phyloP scores from a whole-genome alignment of 2,329 filamentous ascomycete genomes.

The Fusarium tuaranense region DNA sequence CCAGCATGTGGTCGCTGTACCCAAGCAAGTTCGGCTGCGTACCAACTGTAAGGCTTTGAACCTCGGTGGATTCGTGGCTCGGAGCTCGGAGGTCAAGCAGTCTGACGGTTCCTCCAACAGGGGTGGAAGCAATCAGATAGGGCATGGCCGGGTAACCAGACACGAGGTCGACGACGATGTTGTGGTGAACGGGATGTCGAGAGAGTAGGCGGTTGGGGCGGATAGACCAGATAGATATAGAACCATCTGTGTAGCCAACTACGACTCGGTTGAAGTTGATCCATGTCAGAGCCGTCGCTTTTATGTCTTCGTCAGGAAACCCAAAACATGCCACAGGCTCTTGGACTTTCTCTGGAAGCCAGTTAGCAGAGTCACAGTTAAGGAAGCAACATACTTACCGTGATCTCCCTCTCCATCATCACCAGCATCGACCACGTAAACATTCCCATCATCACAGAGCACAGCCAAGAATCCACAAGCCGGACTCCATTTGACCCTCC shows the following conservation, averaged over 20 bases:
- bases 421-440: conserved; percentile 60
- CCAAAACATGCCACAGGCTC: conserved; percentile 58
- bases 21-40: conserved; percentile 65
- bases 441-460: conserved; percentile 63
- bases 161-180: conserved; percentile 64
- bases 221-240: conserved; percentile 68
- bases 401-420: conserved; percentile 50
- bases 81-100: conserved; percentile 66
- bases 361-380: conserved; percentile 37
- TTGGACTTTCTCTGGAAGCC: conserved; percentile 57
- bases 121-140: conserved; percentile 65
- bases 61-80: conserved; percentile 65
- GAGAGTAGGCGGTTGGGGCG: conserved; percentile 61
- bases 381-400: conserved; percentile 48
- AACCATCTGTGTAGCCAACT: conserved; percentile 68
- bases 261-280: conserved; percentile 65
- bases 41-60: conserved; percentile 61
- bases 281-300: conserved; percentile 67
- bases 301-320: conserved; percentile 60
- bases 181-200: conserved; percentile 66
- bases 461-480: conserved; percentile 60
- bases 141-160: conserved; percentile 68
- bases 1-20: conserved; percentile 67
- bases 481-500: conserved; percentile 66
- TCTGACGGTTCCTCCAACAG: conserved; percentile 65